phyloP scores from a whole-genome alignment of 192 early-diverging fungal genomes.

The Coemansia interrupta region DNA sequence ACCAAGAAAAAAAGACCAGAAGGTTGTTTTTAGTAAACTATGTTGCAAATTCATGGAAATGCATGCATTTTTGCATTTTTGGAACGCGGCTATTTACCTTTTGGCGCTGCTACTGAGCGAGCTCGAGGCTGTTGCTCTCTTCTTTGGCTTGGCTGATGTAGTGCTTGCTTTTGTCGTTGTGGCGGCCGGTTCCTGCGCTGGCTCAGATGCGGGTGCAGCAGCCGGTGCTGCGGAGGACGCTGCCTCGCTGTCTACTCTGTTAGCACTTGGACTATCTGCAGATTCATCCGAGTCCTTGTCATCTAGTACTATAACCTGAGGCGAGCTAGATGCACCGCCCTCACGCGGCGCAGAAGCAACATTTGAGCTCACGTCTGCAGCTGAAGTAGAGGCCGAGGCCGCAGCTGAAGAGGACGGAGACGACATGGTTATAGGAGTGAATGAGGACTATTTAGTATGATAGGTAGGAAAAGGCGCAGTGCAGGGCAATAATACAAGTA shows the following conservation, averaged over 20 bases:
- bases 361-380: not conserved
- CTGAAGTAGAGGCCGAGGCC: not conserved
- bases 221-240: constrained; percentile 5
- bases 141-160: constrained; percentile 27
- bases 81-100: constrained; percentile 35
- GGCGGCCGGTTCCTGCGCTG: not conserved
- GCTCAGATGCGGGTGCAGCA: constrained; percentile 3
- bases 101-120: constrained; percentile 62
- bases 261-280: not conserved
- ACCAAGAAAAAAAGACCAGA: not conserved
- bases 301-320: constrained; percentile 5
- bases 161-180: constrained; percentile 7
- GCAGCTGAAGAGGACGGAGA: not conserved
- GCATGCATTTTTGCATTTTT: too few species aligned
- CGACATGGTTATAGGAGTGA: not conserved
- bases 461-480: not conserved
- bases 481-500: too few species aligned
- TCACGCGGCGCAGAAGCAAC: too few species aligned
- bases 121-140: constrained; percentile 28
- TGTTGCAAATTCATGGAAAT: not conserved
- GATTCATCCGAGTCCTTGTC: not conserved
- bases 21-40: not conserved
- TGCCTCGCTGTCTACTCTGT: constrained; percentile 2
- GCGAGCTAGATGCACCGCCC: not conserved
- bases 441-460: not conserved